These are phyloP conservation scores for Herpetomonas muscarum DNA, from an alignment of 208 protist genomes.

Conservation along the genomic window DNA sequence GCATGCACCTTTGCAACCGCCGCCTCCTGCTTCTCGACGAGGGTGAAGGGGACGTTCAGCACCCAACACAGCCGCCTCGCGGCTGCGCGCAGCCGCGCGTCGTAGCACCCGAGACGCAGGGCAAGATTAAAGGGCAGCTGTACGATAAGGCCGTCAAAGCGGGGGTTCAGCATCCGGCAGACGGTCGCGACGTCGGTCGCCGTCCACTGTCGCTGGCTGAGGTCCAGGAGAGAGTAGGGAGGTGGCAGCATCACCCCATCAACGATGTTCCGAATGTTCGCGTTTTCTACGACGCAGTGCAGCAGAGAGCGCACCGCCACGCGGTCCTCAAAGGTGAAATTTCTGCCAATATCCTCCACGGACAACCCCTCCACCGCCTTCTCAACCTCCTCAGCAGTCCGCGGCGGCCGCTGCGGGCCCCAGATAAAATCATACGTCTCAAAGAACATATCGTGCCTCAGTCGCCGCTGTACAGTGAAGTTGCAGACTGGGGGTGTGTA, in stretches of 20 bases:
- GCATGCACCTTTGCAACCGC: constrained; percentile 14
- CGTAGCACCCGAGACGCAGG: constrained; percentile 49
- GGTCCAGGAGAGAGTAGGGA: constrained; percentile 40
- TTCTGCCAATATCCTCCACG: not conserved
- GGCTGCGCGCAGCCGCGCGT: constrained; percentile 65
- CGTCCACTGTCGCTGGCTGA: constrained; percentile 27
- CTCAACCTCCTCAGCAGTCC: constrained; percentile 22
- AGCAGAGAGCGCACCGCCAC: constrained; percentile 54
- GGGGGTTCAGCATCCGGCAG: constrained; percentile 30
- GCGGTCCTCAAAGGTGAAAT: constrained; percentile 53
- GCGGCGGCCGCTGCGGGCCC: constrained; percentile 32
- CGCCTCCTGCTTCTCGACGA: constrained; percentile 59
- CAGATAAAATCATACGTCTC: constrained; percentile 56
- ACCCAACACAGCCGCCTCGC: constrained; percentile 63
- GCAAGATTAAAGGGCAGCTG: constrained; percentile 70
- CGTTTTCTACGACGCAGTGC: constrained; percentile 47
- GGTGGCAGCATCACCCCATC: constrained; percentile 69
- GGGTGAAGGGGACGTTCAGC: constrained; percentile 45
- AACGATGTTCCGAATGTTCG: constrained; percentile 42
- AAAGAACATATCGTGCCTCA: constrained; percentile 37
- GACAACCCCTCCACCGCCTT: not conserved
- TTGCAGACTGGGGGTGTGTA: not conserved
- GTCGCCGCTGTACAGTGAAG: no score
- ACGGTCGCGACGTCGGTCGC: constrained; percentile 32
- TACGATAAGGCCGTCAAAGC: constrained; percentile 46